phyloP scores from a whole-genome alignment of 2,329 filamentous ascomycete genomes.

The Ophioceras dolichostomum region DNA sequence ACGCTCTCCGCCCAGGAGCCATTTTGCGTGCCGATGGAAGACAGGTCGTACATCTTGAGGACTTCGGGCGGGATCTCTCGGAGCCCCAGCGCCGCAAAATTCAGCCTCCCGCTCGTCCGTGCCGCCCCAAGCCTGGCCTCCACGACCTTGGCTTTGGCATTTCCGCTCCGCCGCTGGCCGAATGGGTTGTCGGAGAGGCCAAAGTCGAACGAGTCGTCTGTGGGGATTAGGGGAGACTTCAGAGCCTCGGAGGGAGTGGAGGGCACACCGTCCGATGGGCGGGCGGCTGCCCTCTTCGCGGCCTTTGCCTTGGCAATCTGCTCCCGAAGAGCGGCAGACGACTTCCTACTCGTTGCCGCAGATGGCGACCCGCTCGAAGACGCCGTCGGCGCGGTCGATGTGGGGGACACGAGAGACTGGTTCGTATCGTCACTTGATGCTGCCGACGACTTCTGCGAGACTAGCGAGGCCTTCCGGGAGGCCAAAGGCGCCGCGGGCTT shows the following conservation, averaged over 20 bases:
- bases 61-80: conserved; percentile 73
- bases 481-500: conserved; percentile 13
- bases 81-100: conserved; percentile 75
- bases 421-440: conserved; percentile 22
- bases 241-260: not conserved
- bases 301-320: conserved; percentile 91
- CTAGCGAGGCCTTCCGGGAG: conserved; percentile 25
- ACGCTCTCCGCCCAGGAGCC: conserved; percentile 85
- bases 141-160: conserved; percentile 52
- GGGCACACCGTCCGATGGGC: conserved; percentile 6
- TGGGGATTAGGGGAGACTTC: conserved; percentile 28
- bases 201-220: conserved; percentile 43
- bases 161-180: conserved; percentile 48
- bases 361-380: conserved; percentile 21
- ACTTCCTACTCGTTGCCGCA: conserved; percentile 36
- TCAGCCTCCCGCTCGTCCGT: conserved; percentile 67
- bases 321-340: conserved; percentile 71
- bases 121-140: conserved; percentile 61
- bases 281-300: conserved; percentile 47
- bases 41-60: conserved; percentile 79
- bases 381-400: conserved; percentile 22
- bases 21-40: conserved; percentile 48
- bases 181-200: conserved; percentile 55
- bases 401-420: conserved; percentile 21
- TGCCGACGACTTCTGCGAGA: conserved; percentile 23